These are phyloP conservation scores for Aureobasidium pullulans DNA, from an alignment of 2,329 filamentous ascomycete species.

Conservation along the genomic window DNA sequence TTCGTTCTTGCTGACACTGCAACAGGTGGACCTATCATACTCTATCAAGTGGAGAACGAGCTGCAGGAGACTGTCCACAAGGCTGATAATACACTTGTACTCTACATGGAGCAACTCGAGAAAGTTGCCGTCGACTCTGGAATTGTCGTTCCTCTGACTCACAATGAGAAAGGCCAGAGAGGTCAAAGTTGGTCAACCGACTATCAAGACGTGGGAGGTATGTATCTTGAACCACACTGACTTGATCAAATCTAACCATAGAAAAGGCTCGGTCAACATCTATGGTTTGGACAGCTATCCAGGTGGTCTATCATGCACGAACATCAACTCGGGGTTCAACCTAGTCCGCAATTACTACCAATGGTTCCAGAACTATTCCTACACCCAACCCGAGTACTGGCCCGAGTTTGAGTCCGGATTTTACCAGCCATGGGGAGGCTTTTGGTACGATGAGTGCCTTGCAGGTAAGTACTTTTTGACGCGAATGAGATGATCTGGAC, in stretches of 20 bases:
- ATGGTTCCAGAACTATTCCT: slow-evolving; percentile 30
- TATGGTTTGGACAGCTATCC: slow-evolving; percentile 47
- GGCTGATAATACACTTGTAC: slow-evolving; percentile 34
- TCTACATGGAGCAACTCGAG: slow-evolving; percentile 53
- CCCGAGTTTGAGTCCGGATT: slow-evolving; percentile 55
- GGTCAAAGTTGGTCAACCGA: slow-evolving; percentile 55
- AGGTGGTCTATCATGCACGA: slow-evolving; percentile 55
- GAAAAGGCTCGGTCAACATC: slow-evolving; percentile 32
- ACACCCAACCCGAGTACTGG: slow-evolving; percentile 47
- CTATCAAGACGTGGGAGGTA: slow-evolving; percentile 49
- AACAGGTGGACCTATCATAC: slow-evolving; percentile 44
- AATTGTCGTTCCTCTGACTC: slow-evolving; percentile 51
- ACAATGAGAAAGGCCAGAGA: slow-evolving; percentile 55
- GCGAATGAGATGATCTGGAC: too few species aligned
- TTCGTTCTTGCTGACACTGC: not conserved
- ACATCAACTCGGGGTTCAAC: slow-evolving; percentile 46
- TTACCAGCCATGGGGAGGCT: slow-evolving; percentile 55
- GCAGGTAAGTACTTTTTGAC: slow-evolving; percentile 19
- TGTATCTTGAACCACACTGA: not conserved
- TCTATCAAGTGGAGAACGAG: slow-evolving; percentile 55
- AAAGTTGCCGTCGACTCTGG: slow-evolving; percentile 47
- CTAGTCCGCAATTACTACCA: slow-evolving; percentile 44
- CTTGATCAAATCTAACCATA: not conserved
- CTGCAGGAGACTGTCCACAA: slow-evolving; percentile 33
- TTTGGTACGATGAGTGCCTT: slow-evolving; percentile 45